Evolutionary conservation across 2,329 filamentous ascomycete genomes (phyloP), one percentile per base, ranked within the genome.

Genomic region (Leptographium wingfieldii): DNA sequence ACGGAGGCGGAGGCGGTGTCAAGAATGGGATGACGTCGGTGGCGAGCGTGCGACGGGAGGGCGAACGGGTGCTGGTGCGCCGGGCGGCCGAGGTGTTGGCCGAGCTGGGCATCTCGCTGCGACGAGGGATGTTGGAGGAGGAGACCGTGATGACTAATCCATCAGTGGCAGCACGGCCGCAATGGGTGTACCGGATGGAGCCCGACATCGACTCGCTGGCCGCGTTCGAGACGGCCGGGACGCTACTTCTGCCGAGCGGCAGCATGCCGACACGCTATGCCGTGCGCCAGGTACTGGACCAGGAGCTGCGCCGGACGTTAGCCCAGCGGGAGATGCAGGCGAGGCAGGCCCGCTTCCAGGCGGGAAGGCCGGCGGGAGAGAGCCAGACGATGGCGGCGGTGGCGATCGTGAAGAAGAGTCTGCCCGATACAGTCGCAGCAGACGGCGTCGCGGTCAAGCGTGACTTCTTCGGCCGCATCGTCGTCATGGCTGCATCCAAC

Each of bases 121-220:
- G 95, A 65, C 87, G 85, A 68, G 87, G 88, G 14, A 85, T 86
- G 66, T 82, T 97, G 52, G 91, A 95, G 68, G 38, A 40, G 12
- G 38, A 40, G 12, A 9, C 12, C 6, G 10, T 10, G 38, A 40
- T 9, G 38, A 14, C 38, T 12, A 79, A 65, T 6, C 51, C 60
- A 10, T 62, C 66, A 43, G 80, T 80, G 5, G 76, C 74, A 25
- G 77, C 78, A 60, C 80, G 83, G 40, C 74, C 79, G 22, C 79
- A 84, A 65, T 97, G 85, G 80, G 86, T 95, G 10, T 97, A 95
- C 72, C 84, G 94, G 58, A 92, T 99, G 89, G 92, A 97, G 68
- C 94, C 94, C 80, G 79, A 83, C 60, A 78, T 99, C n/a, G 94
- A 99, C 71, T 77, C 81, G 10, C 79, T 97, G 0, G 80, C 87